Evolutionary conservation across 108 stramenopile genomes (phyloP).

Genomic region (Cyclotella kingstonii): DNA sequence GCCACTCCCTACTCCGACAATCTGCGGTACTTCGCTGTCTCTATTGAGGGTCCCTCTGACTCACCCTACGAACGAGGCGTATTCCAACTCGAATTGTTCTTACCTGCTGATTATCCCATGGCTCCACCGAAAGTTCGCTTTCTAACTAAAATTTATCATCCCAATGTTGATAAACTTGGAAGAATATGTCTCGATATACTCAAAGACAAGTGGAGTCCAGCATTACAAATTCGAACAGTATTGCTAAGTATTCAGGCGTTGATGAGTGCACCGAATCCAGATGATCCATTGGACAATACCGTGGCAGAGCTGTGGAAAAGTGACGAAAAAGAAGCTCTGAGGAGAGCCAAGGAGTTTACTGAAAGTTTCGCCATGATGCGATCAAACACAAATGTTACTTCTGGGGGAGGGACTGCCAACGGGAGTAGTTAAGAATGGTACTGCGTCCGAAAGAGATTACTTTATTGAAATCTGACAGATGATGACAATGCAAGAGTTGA

Average conservation of each 20-base stretch:
- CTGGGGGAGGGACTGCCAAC: too few species aligned
- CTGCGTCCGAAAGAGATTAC: too few species aligned
- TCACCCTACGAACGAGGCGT: conserved; percentile 93
- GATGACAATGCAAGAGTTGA: too few species aligned
- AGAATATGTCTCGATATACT: conserved; percentile 99
- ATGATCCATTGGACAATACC: conserved; percentile 97
- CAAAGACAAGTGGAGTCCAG: conserved; percentile 99
- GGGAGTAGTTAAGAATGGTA: too few species aligned
- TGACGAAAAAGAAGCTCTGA: conserved; percentile 88
- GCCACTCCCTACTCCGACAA: conserved; percentile 98
- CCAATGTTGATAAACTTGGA: conserved; percentile 97
- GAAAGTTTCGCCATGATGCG: conserved; percentile 83
- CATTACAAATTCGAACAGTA: conserved; percentile 95
- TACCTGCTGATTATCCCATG: conserved; percentile 99
- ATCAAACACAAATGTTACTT: too few species aligned
- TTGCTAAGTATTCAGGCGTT: conserved; percentile 94
- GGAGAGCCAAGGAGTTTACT: conserved; percentile 88
- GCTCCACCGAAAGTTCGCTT: conserved; percentile 98
- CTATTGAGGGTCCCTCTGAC: conserved; percentile 93
- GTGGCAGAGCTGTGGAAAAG: conserved; percentile 98
- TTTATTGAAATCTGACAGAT: too few species aligned
- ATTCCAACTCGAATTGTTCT: conserved; percentile 94
- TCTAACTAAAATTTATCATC: conserved; percentile 98
- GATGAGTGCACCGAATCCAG: conserved; percentile 95
- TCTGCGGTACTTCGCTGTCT: conserved; percentile 96